Percentiles rank a stretch among this genome's conserved stretches.
Evolutionary conservation across 306 rosid species (phyloP).

Genomic region (Inga laurina): DNA sequence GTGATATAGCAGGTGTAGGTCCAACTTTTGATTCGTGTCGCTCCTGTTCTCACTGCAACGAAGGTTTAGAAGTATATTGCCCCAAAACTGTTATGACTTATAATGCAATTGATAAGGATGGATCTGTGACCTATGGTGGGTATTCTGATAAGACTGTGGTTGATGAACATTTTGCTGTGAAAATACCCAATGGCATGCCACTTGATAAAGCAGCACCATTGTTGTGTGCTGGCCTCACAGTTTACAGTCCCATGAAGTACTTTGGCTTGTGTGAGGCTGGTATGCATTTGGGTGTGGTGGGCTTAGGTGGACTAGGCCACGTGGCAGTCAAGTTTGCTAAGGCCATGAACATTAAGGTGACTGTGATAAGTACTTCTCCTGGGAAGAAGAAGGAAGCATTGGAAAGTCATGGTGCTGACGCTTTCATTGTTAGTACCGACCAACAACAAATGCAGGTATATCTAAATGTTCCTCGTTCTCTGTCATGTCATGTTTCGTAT

Average conservation of each 20-base stretch:
- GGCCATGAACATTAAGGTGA: not conserved
- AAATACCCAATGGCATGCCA: constrained; percentile 24
- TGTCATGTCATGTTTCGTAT: no score
- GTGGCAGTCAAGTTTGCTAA: not conserved
- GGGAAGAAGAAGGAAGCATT: not conserved
- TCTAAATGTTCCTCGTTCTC: no score
- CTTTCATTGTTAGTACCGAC: constrained; percentile 2
- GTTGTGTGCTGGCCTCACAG: constrained; percentile 37
- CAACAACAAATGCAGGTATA: constrained; percentile 13
- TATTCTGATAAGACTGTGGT: constrained; percentile 36
- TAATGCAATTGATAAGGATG: constrained; percentile 16
- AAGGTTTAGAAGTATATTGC: constrained; percentile 31
- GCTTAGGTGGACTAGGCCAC: not conserved
- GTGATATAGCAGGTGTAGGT: constrained; percentile 43
- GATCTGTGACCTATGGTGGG: constrained; percentile 35
- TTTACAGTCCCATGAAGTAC: constrained; percentile 34
- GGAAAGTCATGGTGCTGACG: not conserved
- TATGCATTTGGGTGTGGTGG: constrained; percentile 32
- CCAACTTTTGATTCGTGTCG: constrained; percentile 24
- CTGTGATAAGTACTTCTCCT: not conserved
- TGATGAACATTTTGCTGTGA: constrained; percentile 26
- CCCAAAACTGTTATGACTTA: constrained; percentile 14
- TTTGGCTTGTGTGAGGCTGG: constrained; percentile 21
- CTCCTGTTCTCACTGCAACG: constrained; percentile 26
- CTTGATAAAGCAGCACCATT: constrained; percentile 39